These are phyloP conservation scores for Phytophthora tubulina DNA, from an alignment of 352 stramenopile species.

Conservation along the genomic window DNA sequence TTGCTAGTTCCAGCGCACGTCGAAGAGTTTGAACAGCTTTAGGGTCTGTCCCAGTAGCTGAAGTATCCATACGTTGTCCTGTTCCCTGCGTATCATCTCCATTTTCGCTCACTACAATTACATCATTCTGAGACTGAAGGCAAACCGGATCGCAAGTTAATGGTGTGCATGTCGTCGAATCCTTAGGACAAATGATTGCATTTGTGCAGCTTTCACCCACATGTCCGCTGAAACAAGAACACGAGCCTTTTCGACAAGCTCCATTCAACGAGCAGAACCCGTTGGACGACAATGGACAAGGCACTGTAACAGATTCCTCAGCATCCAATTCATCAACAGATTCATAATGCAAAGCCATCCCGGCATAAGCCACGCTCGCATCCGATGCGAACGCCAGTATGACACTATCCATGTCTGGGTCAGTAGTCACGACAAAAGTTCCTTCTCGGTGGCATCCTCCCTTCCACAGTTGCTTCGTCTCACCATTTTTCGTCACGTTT, in stretches of 20 bases:
- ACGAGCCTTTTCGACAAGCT: constrained; percentile 53
- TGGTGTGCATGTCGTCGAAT: constrained; percentile 40
- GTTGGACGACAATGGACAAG: constrained; percentile 47
- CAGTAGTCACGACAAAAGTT: constrained; percentile 50
- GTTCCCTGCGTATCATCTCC: constrained; percentile 66
- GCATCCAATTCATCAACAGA: constrained; percentile 16
- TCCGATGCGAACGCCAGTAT: constrained; percentile 56
- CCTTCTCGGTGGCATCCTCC: constrained; percentile 62
- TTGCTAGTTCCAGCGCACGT: constrained; percentile 50
- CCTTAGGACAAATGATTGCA: constrained; percentile 51
- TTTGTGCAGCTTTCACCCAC: constrained; percentile 76
- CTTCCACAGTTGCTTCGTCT: constrained; percentile 46
- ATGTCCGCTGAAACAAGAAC: constrained; percentile 64
- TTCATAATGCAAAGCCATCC: constrained; percentile 59
- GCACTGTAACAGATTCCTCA: constrained; percentile 20
- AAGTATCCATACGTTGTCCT: constrained; percentile 63
- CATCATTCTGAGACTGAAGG: constrained; percentile 29
- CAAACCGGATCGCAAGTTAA: constrained; percentile 59
- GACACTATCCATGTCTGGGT: constrained; percentile 39
- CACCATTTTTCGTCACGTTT: constrained; percentile 16
- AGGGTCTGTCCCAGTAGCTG: constrained; percentile 48
- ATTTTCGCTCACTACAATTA: constrained; percentile 61
- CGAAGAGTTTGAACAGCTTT: constrained; percentile 63
- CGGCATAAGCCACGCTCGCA: constrained; percentile 48
- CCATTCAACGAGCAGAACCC: constrained; percentile 59